phyloP scores from a whole-genome alignment of 2,329 filamentous ascomycete species.

The Conoideocrella luteorostrata region DNA sequence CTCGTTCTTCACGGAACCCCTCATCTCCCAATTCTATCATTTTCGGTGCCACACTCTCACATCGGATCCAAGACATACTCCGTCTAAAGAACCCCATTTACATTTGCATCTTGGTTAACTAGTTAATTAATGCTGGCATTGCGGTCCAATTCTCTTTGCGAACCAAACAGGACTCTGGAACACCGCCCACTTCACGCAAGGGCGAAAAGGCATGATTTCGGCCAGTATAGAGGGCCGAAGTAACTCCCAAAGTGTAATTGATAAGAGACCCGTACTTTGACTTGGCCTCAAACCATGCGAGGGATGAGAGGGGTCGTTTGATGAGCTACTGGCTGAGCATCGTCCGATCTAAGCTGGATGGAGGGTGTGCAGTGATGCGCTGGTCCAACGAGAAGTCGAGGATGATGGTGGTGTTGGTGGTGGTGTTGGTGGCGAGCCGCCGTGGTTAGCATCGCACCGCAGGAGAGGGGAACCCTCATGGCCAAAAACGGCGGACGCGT shows the following conservation, averaged over 20 bases:
- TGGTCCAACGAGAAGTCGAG: constrained; percentile 3
- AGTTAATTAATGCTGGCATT: no score
- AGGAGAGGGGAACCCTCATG: background rate
- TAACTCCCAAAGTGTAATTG: background rate
- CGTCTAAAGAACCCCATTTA: background rate
- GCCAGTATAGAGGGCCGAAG: background rate
- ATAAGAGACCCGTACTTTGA: background rate
- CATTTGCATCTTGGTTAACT: no score
- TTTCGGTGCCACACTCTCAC: background rate
- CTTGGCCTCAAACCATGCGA: background rate
- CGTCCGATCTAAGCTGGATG: background rate
- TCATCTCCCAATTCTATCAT: background rate
- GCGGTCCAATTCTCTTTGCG: background rate
- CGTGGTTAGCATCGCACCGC: background rate
- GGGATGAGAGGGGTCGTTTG: constrained; percentile 3
- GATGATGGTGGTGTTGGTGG: background rate
- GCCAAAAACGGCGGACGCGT: background rate
- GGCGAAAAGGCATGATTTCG: background rate
- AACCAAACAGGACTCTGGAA: background rate
- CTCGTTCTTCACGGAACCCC: background rate
- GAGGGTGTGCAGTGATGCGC: constrained; percentile 3
- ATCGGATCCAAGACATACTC: background rate
- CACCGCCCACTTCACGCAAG: constrained; percentile 5
- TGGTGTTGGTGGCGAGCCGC: background rate
- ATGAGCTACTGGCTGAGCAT: background rate